Base-by-base conservation (phyloP, 768 basidiomycete genomes). In the Sarcodon sp. region DNA sequence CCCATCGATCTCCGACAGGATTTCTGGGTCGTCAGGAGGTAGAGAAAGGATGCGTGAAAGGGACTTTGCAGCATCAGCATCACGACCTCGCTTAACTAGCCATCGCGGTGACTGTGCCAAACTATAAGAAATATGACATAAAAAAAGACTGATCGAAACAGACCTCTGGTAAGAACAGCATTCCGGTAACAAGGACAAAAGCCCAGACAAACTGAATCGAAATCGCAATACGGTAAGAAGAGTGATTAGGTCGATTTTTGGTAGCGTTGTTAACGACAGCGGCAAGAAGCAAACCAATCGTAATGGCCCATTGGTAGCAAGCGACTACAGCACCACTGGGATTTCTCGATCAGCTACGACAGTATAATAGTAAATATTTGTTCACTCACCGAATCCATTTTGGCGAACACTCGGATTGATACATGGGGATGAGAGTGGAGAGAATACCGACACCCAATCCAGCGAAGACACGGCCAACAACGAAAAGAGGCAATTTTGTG, bases 131-230 rank as follows among this genome's bases (percentile, higher is more conserved):
- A 32, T 1, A 9, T 27, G 21, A 27, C n/a, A 5, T 33, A 34
- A n/a, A 38, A 18, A 46, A 41, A 16, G 35, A 48, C 5, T 13
- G 47, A 47, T 52, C 18, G 58, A 13, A 2, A 49, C 57, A 33
- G 46, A 59, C 57, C 57, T 76, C 87, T 34, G 87, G 87, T 35
- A 89, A 79, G 56, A 79, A 61, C 55, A 75, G 53, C 72, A 92
- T 84, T 50, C 90, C 90, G 46, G 53, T 55, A 33, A 72, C 73
- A 47, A 93, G 80, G 54, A 91, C 64, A 52, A 69, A 59, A 31
- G 81, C 86, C 86, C 85, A 92, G 41, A 77, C 70, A 59, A 91
- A 87, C 60, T 91, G 87, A 49, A 92, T 61, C 21, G 74, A 70
- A 52, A 83, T 80, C 35, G 87, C 84, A 51, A 88, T 83, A 37